Percentiles rank a stretch among this genome's conserved stretches.
These are phyloP conservation scores for Firmiana major DNA, from an alignment of 345 rosid genomes.

Conservation along the genomic window DNA sequence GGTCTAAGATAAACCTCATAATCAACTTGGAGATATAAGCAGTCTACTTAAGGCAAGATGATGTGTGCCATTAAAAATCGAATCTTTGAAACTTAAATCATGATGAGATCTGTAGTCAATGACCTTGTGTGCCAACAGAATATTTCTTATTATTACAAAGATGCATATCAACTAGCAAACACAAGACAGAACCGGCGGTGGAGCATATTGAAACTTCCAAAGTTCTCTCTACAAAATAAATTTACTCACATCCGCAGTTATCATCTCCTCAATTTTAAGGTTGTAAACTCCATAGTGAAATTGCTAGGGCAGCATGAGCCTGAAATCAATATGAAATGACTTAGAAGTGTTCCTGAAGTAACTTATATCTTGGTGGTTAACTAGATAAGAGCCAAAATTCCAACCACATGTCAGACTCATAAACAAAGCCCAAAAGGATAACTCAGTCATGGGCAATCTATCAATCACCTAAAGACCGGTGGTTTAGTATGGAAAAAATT, in stretches of 20 bases:
- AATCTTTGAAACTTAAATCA: not conserved
- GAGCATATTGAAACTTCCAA: not conserved
- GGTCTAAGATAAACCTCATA: not conserved
- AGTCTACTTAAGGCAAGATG: not conserved
- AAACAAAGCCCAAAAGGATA: not conserved
- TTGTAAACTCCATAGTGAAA: not conserved
- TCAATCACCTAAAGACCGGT: not conserved
- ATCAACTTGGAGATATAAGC: not conserved
- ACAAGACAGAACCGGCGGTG: not conserved
- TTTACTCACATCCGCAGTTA: not conserved
- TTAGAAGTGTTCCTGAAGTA: not conserved
- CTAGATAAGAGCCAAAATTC: not conserved
- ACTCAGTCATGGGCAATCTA: not conserved
- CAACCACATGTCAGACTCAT: not conserved
- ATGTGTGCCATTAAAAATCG: not conserved
- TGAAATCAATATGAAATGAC: not conserved
- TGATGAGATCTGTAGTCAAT: not conserved
- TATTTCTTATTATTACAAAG: not conserved
- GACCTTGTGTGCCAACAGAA: not conserved
- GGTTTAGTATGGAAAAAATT: not conserved
- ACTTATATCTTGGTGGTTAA: not conserved
- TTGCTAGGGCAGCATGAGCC: not conserved
- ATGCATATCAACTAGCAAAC: not conserved
- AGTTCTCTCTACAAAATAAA: not conserved
- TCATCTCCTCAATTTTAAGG: slow-evolving; percentile 1